Evolutionary conservation across 805 yeast genomes (phyloP).

Genomic region (Candida succiphila): DNA sequence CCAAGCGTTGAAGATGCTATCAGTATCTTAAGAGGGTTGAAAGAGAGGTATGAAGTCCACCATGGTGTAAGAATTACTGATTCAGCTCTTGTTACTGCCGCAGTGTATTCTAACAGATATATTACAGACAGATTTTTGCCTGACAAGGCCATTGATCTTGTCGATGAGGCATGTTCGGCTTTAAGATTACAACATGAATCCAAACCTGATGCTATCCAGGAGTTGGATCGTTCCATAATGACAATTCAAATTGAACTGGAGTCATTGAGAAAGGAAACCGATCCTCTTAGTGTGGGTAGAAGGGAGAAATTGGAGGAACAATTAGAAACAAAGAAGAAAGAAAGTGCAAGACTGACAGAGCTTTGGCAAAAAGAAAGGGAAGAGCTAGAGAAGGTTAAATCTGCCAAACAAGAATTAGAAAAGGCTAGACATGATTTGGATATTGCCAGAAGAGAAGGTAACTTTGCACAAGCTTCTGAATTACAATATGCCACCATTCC

Average conservation of each 20-base stretch:
- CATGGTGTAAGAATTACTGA: constrained; percentile 95
- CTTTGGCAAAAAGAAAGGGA: constrained; percentile 81
- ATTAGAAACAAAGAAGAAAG: constrained; percentile 50
- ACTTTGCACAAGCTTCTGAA: constrained; percentile 83
- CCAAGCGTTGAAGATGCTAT: constrained; percentile 89
- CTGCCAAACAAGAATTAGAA: constrained; percentile 75
- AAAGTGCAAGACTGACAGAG: constrained; percentile 60
- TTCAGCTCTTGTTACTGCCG: constrained; percentile 89
- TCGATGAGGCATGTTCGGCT: constrained; percentile 96
- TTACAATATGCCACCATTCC: constrained; percentile 86
- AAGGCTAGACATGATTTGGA: constrained; percentile 78
- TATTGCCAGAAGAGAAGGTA: constrained; percentile 71
- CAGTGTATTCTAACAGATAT: constrained; percentile 80
- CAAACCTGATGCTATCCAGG: constrained; percentile 89
- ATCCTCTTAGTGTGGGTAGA: constrained; percentile 72
- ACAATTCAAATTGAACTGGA: constrained; percentile 93
- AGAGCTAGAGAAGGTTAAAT: constrained; percentile 68
- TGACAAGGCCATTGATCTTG: constrained; percentile 93
- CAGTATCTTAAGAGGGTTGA: constrained; percentile 84
- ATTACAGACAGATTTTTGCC: constrained; percentile 88
- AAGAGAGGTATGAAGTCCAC: constrained; percentile 91
- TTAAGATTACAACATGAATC: constrained; percentile 92
- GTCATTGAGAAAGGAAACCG: constrained; percentile 87
- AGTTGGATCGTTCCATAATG: constrained; percentile 80
- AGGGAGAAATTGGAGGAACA: constrained; percentile 64